Evolutionary conservation across 805 yeast genomes (phyloP).

Genomic region (Barnettozyma californica): DNA sequence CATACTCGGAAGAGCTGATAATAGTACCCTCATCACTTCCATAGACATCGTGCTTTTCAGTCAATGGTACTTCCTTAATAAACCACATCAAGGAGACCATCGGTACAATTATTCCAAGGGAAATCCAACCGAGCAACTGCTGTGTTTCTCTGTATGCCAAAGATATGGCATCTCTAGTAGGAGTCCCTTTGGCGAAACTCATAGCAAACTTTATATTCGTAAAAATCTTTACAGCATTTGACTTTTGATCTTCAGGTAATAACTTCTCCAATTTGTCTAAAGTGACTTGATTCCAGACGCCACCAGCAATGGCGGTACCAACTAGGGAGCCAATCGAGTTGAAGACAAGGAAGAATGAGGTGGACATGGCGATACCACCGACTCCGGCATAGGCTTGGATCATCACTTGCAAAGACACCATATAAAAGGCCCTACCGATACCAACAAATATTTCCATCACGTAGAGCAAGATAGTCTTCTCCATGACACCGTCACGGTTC

Average conservation of each 20-base stretch:
- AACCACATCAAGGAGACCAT: constrained; percentile 27
- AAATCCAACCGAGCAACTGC: constrained; percentile 28
- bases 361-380: constrained; percentile 28
- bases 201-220: constrained; percentile 22
- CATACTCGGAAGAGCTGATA: neutral
- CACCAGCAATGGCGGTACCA: constrained; percentile 27
- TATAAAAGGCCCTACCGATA: constrained; percentile 26
- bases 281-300: constrained; percentile 26
- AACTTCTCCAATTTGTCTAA: constrained; percentile 16
- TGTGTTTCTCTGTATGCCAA: constrained; percentile 28
- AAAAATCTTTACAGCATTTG: constrained; percentile 24
- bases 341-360: constrained; percentile 28
- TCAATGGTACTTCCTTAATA: constrained; percentile 22
- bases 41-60: constrained; percentile 20
- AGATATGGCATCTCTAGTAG: constrained; percentile 25
- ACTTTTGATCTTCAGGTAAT: constrained; percentile 19
- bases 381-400: constrained; percentile 27
- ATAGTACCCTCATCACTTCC: constrained; percentile 11
- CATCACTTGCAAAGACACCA: constrained; percentile 22
- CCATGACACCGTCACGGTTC: constrained; percentile 18
- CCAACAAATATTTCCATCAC: constrained; percentile 26
- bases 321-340: constrained; percentile 26
- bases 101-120: constrained; percentile 26
- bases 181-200: constrained; percentile 25
- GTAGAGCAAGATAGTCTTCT: constrained; percentile 10